Conservation (phyloP, 2,329 filamentous ascomycete species). For the Huntiella abstrusa region DNA sequence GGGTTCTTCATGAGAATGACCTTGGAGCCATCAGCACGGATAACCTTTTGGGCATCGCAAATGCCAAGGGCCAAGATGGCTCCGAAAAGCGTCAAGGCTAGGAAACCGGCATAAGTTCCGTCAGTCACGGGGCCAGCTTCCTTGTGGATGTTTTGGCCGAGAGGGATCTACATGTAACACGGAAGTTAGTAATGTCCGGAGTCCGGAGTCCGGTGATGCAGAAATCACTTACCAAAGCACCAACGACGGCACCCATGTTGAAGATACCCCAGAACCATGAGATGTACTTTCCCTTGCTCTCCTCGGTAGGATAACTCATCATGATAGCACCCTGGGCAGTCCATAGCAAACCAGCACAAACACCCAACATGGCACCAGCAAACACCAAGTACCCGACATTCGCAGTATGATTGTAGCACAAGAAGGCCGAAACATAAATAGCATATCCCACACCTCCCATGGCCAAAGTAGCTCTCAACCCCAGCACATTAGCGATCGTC, state of each 20-base stretch:
- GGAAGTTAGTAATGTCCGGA: background rate
- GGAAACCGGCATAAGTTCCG: slow-evolving; percentile 76
- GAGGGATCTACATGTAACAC: slow-evolving; percentile 32
- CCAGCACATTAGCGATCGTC: slow-evolving; percentile 60
- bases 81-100: slow-evolving; percentile 61
- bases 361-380: slow-evolving; percentile 54
- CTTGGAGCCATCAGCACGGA: slow-evolving; percentile 58
- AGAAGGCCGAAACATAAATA: slow-evolving; percentile 52
- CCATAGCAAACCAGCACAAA: slow-evolving; percentile 67
- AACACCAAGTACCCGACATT: slow-evolving; percentile 58
- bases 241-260: slow-evolving; percentile 79
- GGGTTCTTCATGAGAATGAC: slow-evolving; percentile 85
- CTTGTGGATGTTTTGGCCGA: slow-evolving; percentile 51
- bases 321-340: slow-evolving; percentile 70
- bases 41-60: slow-evolving; percentile 50
- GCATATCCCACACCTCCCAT: slow-evolving; percentile 62
- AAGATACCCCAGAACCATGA: slow-evolving; percentile 91
- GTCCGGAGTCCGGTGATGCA: background rate
- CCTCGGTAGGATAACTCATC: slow-evolving; percentile 74
- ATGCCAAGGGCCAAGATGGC: slow-evolving; percentile 51
- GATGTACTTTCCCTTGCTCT: slow-evolving; percentile 73
- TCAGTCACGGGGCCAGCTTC: slow-evolving; percentile 38
- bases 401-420: slow-evolving; percentile 48
- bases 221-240: slow-evolving; percentile 33
- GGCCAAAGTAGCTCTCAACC: slow-evolving; percentile 46